Evolutionary conservation across 768 basidiomycete genomes (phyloP), one percentile per base, ranked within the genome.

Genomic region (Rhodotorula toruloides): DNA sequence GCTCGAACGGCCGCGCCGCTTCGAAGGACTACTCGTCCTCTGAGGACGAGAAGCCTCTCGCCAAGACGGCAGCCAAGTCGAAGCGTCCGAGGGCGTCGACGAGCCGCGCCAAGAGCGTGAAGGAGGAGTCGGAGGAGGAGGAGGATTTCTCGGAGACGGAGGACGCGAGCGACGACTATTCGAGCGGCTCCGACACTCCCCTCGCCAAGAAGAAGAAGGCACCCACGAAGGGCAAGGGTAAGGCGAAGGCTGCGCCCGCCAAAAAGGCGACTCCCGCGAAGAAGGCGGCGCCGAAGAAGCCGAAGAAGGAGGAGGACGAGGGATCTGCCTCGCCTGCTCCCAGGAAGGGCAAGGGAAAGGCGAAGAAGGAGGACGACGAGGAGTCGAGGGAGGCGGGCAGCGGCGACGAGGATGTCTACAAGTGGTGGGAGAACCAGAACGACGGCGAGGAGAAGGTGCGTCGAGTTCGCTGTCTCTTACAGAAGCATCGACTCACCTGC

Each of bases 371-470:
- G 82, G 77, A 55, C 58, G 68, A 84, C 85, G 75, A 81, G 21
- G 71, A 71, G 44, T n/a, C n/a, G n/a, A 71, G 58, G 54, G 70
- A 84, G 67, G 80, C 74, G 37, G 75, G 76, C 57, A 76, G 48
- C 34, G 72, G 77, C 49, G 82, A 79, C 70, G 77, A 85, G 81
- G 76, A 80, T 80, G 73, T 74, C 63, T 74, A 81, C 57, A 70
- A 70, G 60, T 73, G 71, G 90, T 96, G 92, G 94, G 88, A 91
- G 73, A 78, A 81, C 65, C 80, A 83, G 72, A 75, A 78, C 32
- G 72, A 74, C 53, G 73, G 65, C 12, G 83, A 87, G 70, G 82
- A 81, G 37, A 84, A 88, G 44, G 66, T 71, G 32, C 40, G 68
- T n/a, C n/a, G n/a, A n/a, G n/a, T n/a, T n/a, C 27, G 11, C 16